These are phyloP conservation scores for Lecanicillium sp. DNA, from an alignment of 2,329 filamentous ascomycete species.

Conservation along the genomic window DNA sequence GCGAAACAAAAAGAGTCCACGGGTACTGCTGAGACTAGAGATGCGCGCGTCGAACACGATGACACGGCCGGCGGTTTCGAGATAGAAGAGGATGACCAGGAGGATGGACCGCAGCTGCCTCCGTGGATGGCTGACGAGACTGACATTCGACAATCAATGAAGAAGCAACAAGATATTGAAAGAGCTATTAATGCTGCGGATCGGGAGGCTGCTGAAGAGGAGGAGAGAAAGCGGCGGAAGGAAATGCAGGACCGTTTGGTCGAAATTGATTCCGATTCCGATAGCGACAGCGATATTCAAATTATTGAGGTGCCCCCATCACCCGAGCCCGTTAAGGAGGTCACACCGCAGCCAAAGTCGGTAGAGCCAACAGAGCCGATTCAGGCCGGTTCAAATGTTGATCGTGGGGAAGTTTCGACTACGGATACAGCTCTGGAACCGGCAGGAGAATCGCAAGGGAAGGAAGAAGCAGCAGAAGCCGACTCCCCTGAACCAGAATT, in stretches of 20 bases:
- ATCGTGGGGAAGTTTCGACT: not conserved
- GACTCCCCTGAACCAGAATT: constrained; percentile 22
- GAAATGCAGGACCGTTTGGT: constrained; percentile 44
- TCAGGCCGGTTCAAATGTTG: not conserved
- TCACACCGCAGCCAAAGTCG: not conserved
- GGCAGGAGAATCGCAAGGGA: not conserved
- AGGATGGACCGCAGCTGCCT: constrained; percentile 49
- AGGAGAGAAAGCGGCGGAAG: constrained; percentile 37
- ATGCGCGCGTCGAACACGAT: constrained; percentile 11
- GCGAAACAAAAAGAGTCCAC: constrained; percentile 10
- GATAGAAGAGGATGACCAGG: constrained; percentile 14
- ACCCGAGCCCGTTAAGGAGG: constrained; percentile 13
- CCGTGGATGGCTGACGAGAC: constrained; percentile 64
- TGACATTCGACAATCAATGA: constrained; percentile 58
- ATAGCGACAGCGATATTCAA: constrained; percentile 49
- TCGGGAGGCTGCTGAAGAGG: constrained; percentile 47
- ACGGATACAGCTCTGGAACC: not conserved
- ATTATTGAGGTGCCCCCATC: constrained; percentile 42
- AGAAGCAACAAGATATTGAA: constrained; percentile 49
- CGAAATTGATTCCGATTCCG: constrained; percentile 55
- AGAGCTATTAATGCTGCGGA: constrained; percentile 58
- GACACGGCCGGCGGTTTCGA: constrained; percentile 29
- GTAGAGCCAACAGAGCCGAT: not conserved
- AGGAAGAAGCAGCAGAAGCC: constrained; percentile 1
- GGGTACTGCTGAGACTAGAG: constrained; percentile 10